Percentiles rank a stretch among this genome's conserved stretches.
phyloP scores from a whole-genome alignment of 257 asterid genomes.

The Rauvolfia tetraphylla region DNA sequence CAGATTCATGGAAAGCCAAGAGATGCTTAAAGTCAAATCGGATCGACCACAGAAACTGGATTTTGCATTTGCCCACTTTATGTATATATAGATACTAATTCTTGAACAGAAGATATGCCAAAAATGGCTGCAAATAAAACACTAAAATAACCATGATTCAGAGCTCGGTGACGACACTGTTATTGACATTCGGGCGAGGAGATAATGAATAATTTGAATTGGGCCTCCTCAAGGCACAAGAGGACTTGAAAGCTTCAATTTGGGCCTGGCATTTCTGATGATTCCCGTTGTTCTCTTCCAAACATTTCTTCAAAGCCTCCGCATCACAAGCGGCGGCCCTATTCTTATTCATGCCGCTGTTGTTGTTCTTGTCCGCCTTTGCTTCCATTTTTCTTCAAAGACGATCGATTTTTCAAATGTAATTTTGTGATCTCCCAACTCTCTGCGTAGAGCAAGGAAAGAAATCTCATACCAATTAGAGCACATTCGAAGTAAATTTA shows the following conservation, averaged over 20 bases:
- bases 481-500: background rate
- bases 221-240: slow-evolving; percentile 49
- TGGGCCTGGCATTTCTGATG: slow-evolving; percentile 54
- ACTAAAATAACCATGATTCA: background rate
- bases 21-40: background rate
- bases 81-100: background rate
- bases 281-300: slow-evolving; percentile 65
- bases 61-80: background rate
- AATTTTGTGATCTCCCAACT: background rate
- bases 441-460: background rate
- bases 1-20: background rate
- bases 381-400: background rate
- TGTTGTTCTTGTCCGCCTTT: slow-evolving; percentile 16
- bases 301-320: slow-evolving; percentile 60
- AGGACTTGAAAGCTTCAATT: slow-evolving; percentile 57
- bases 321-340: slow-evolving; percentile 47
- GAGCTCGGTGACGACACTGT: slow-evolving; percentile 7
- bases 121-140: background rate
- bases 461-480: background rate
- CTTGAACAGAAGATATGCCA: background rate
- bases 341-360: slow-evolving; percentile 30
- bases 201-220: slow-evolving; percentile 30
- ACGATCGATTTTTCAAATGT: background rate
- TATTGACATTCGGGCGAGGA: background rate
- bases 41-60: background rate